Percentiles rank a stretch among this genome's conserved stretches.
Evolutionary conservation across 2,329 filamentous ascomycete genomes (phyloP).

Genomic region (Periconia sp.): DNA sequence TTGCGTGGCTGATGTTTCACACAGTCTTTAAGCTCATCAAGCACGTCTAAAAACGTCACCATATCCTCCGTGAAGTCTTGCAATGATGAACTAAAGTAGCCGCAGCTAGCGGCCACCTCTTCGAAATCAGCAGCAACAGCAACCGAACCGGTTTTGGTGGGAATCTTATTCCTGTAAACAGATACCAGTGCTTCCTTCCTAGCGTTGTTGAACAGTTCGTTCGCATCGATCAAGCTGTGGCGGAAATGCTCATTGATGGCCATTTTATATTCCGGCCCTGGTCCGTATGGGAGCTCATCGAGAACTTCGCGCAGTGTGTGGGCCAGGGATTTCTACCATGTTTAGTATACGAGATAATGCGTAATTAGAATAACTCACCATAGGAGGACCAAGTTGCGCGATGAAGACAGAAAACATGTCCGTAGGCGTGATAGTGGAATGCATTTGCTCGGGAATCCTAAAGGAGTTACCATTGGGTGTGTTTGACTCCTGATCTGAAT

Average conservation of each 20-base stretch:
- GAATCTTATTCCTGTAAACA: slow-evolving; percentile 78
- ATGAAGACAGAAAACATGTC: slow-evolving; percentile 95
- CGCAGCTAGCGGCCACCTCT: slow-evolving; percentile 95
- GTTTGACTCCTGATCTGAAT: slow-evolving; percentile 28
- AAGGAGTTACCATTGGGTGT: slow-evolving; percentile 12
- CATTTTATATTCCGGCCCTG: slow-evolving; percentile 67
- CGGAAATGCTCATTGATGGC: slow-evolving; percentile 78
- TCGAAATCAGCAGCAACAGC: slow-evolving; percentile 90
- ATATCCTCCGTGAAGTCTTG: slow-evolving; percentile 91
- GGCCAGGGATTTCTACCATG: slow-evolving; percentile 74
- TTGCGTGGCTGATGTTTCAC: slow-evolving; percentile 62
- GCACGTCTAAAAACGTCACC: slow-evolving; percentile 75
- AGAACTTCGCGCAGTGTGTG: slow-evolving; percentile 88
- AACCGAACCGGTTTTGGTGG: slow-evolving; percentile 67
- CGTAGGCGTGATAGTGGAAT: slow-evolving; percentile 57
- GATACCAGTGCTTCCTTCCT: slow-evolving; percentile 74
- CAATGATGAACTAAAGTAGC: slow-evolving; percentile 91
- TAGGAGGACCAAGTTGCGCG: slow-evolving; percentile 81
- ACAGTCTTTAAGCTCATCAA: slow-evolving; percentile 82
- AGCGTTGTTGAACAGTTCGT: slow-evolving; percentile 75
- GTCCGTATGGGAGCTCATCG: slow-evolving; percentile 79
- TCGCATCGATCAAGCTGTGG: slow-evolving; percentile 76
- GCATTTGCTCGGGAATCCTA: slow-evolving; percentile 27
- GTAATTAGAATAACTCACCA: slow-evolving; percentile 52
- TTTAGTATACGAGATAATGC: slow-evolving; percentile 6